Evolutionary conservation across 768 basidiomycete species (phyloP), one percentile per base, ranked within the genome.

Genomic region (Kwoniella sp.): DNA sequence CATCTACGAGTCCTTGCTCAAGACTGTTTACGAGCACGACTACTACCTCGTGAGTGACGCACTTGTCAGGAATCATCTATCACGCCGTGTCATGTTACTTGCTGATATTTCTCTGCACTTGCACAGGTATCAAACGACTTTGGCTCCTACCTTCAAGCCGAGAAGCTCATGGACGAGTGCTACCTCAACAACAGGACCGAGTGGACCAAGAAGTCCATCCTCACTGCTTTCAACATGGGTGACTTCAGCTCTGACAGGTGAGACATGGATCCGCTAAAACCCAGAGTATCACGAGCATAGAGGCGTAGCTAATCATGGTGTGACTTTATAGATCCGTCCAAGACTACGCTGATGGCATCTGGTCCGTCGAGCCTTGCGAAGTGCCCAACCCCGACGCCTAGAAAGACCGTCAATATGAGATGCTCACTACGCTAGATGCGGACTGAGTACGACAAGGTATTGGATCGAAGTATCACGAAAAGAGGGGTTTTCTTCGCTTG

Each of bases 171-270:
- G 40, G 93, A 99, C 74, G 86, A 90, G 69, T 90, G 90, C 0
- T 98, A 92, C 81, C 82, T 83, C 48, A 68, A 68, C 44, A 89
- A 98, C 76, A 86, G 85, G 62, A 85, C 87, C 0, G 88, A 90
- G 68, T 98, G 96, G 96, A 86, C 88, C 79, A 90, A 91, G 83
- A 96, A 94, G 58, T 55, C 70, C 1, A 71, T 79, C 64, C 56
- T 76, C 64, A 79, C 73, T 13, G 66, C 74, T 10, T 69, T 73
- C 55, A 69, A 88, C 86, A 97, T 96, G 93, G 93, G 92, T 79
- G 94, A 93, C 76, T 97, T 97, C 83, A 92, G 91, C 79, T 91
- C 90, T 33, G 95, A 98, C 78, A 85, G 94, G 56, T 47, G 26
- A 26, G 56, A 40, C 2, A 19, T 2, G 12, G 19, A 3, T 22